Evolutionary conservation across 1,284 basidiomycete species (phyloP).

Genomic region (Cryptococcus wingfieldii): DNA sequence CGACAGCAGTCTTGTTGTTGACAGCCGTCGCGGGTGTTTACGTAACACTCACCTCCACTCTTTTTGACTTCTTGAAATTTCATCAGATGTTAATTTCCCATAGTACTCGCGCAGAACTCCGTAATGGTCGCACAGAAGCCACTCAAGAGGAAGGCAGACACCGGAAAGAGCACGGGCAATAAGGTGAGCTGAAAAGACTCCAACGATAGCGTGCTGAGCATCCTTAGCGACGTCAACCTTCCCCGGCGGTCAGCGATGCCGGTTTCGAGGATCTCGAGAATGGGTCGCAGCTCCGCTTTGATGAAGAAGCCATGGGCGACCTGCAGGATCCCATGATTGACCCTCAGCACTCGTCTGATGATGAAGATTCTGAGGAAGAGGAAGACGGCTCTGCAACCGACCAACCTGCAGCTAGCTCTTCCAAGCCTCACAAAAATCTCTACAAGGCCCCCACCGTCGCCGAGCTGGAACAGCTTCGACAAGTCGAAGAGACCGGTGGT

Average conservation of each 20-base stretch:
- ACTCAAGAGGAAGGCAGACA: constrained; percentile 16
- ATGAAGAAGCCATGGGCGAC: constrained; percentile 2
- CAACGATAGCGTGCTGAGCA: neutral
- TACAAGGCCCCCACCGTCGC: constrained; percentile 54
- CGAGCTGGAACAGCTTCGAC: constrained; percentile 59
- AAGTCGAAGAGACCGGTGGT: constrained; percentile 30
- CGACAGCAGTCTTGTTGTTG: no score
- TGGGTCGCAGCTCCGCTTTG: constrained; percentile 1
- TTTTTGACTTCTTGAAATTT: neutral
- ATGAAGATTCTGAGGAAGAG: constrained; percentile 25
- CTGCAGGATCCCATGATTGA: constrained; percentile 31
- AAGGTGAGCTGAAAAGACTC: constrained; percentile 1
- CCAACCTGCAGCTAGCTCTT: constrained; percentile 30
- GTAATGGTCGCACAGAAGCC: constrained; percentile 1
- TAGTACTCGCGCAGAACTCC: neutral
- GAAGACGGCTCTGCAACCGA: constrained; percentile 22
- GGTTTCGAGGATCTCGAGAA: constrained; percentile 20
- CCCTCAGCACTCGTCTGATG: constrained; percentile 23
- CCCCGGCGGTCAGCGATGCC: constrained; percentile 5
- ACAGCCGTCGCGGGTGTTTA: no score
- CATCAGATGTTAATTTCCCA: neutral
- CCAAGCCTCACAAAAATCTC: constrained; percentile 29
- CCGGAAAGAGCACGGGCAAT: neutral
- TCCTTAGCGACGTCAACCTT: constrained; percentile 5
- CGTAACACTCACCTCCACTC: no score